Conservation (phyloP, 148 eudicot genomes). For the Camellia sinensis region DNA sequence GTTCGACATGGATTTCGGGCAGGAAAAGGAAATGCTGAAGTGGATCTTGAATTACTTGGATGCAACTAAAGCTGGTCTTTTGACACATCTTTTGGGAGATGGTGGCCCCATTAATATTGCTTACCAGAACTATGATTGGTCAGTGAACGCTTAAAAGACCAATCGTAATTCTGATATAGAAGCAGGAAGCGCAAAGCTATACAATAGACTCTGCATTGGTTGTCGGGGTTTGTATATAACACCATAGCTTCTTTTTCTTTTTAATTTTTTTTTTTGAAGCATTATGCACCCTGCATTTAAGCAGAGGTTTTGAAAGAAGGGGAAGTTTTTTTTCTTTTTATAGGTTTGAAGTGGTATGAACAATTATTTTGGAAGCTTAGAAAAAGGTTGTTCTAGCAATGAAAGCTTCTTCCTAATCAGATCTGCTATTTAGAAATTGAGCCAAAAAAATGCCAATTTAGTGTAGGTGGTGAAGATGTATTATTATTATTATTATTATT, state of each 20-base stretch:
- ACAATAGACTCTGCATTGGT: not conserved
- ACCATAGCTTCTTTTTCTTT: not conserved
- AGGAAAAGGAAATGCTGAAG: constrained; percentile 55
- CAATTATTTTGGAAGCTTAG: not conserved
- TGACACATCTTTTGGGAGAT: constrained; percentile 78
- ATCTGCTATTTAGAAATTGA: too few species aligned
- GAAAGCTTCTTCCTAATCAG: too few species aligned
- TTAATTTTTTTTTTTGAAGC: not conserved
- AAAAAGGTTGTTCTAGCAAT: too few species aligned
- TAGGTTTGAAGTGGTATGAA: not conserved
- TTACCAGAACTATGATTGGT: constrained; percentile 79
- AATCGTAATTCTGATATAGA: not conserved
- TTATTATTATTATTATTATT: too few species aligned
- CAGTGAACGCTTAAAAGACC: constrained; percentile 48
- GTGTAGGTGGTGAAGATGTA: too few species aligned
- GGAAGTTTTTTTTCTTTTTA: not conserved
- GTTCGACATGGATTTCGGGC: constrained; percentile 80
- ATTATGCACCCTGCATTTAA: constrained; percentile 8
- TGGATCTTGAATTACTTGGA: constrained; percentile 76
- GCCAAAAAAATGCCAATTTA: too few species aligned
- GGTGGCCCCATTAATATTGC: constrained; percentile 52
- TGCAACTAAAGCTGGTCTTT: constrained; percentile 70
- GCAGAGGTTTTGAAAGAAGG: constrained; percentile 10
- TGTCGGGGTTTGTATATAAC: constrained; percentile 6
- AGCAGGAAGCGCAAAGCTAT: not conserved